Evolutionary conservation across 305 asterid species (phyloP), one percentile per base, ranked within the genome.

Genomic region (Fraxinus xanthoxyloides): DNA sequence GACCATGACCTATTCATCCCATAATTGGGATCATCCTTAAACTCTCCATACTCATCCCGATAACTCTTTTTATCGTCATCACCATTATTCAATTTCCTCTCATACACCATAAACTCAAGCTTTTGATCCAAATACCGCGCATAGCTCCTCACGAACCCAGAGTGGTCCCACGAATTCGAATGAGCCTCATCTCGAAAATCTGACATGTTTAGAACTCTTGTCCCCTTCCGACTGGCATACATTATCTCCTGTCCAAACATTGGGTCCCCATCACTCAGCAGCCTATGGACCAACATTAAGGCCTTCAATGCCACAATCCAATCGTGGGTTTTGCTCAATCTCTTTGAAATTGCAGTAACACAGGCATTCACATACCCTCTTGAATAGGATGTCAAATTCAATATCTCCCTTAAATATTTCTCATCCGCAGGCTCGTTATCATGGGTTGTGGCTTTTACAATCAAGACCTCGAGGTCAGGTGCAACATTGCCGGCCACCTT

Each of bases 301-400:
- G 92, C 87, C 92, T 93, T 93, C 86, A 90, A 77, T 0, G 96
- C 97, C 83, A 93, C 97, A 77, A 93, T 87, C 97, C 97, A 92
- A 75, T 93, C 93, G 43, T 38, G 92, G 65, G 96, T 93, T 82
- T 86, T 92, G 79, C 88, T 87, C 83, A 93, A 56, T 88, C 96
- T 88, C 82, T 87, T 92, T 0, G 96, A 90, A 74, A 93, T 82
- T 23, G 89, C 90, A 69, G 38, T 77, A 77, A 93, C 90, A 61
- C 89, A 86, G 2, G 93, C 94, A 24, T 32, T 85, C 15, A 89
- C 85, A 79, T 93, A 92, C 12, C 89, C 91, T 80, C 86, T 82
- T 1, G 93, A 90, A 75, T 75, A 63, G 2, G 89, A 82, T 83
- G 88, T 85, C 89, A 92, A 79, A 77, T 75, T 80, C 83, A 88